These are phyloP conservation scores for Pseudocercospora ulei DNA, from an alignment of 2,329 filamentous ascomycete genomes.

Conservation along the genomic window DNA sequence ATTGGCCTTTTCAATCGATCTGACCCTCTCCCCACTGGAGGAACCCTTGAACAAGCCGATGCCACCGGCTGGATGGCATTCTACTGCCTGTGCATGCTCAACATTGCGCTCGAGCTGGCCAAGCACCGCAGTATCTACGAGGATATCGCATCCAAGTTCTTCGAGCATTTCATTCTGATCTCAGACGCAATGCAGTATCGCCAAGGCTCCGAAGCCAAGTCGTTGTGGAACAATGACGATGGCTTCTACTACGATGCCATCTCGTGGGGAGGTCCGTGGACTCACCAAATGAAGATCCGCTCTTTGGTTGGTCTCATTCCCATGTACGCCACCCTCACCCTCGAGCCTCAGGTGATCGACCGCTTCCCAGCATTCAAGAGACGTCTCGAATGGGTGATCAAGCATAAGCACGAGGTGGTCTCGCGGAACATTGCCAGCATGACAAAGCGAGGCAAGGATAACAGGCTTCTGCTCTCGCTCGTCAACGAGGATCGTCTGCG, in stretches of 20 bases:
- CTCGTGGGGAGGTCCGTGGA: slow-evolving; percentile 87
- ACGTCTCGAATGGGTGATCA: slow-evolving; percentile 85
- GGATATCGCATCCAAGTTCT: slow-evolving; percentile 95
- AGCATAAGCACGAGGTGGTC: slow-evolving; percentile 74
- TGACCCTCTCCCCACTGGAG: slow-evolving; percentile 84
- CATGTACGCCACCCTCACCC: slow-evolving; percentile 79
- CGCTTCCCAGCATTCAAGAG: slow-evolving; percentile 88
- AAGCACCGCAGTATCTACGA: slow-evolving; percentile 94
- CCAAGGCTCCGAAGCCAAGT: slow-evolving; percentile 60
- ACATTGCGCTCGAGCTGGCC: slow-evolving; percentile 87
- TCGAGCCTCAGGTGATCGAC: slow-evolving; percentile 89
- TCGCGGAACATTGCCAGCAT: slow-evolving; percentile 94
- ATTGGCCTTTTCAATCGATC: slow-evolving; percentile 97
- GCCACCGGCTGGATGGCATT: slow-evolving; percentile 99
- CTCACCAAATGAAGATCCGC: slow-evolving; percentile 81
- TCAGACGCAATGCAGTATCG: slow-evolving; percentile 86
- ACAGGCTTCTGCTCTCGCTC: slow-evolving; percentile 76
- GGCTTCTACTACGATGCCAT: slow-evolving; percentile 99
- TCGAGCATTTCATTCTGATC: slow-evolving; percentile 96
- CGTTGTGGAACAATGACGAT: slow-evolving; percentile 91
- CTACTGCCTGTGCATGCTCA: slow-evolving; percentile 92
- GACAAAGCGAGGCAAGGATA: slow-evolving; percentile 76
- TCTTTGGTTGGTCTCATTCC: slow-evolving; percentile 91
- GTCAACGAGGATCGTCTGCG: slow-evolving; percentile 88
- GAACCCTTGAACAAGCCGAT: slow-evolving; percentile 89